Conservation (phyloP, 1,284 basidiomycete genomes). For the Rhodotorula sp. region DNA sequence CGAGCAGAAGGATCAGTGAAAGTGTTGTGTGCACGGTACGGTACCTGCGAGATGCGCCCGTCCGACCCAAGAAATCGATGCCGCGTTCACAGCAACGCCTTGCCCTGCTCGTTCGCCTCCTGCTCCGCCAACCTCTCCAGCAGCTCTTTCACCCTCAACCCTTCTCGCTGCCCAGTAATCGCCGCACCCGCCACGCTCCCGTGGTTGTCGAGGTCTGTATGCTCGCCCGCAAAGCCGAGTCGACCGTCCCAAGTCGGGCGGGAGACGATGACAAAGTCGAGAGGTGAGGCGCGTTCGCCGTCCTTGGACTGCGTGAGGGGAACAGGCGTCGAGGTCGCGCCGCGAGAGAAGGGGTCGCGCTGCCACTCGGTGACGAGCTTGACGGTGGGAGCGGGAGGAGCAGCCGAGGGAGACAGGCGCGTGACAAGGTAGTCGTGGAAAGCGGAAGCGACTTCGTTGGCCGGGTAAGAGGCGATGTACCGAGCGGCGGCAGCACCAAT, state of each 20-base stretch:
- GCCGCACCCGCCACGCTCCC: constrained; percentile 54
- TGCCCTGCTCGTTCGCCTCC: too few species aligned
- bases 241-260: constrained; percentile 52
- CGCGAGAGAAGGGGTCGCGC: constrained; percentile 52
- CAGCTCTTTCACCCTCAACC: constrained; percentile 46
- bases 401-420: constrained; percentile 37
- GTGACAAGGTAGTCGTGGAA: constrained; percentile 50
- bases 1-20: neutral
- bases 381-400: constrained; percentile 32
- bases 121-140: constrained; percentile 28
- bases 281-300: constrained; percentile 49
- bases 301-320: constrained; percentile 38
- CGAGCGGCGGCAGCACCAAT: constrained; percentile 31
- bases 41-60: too few species aligned
- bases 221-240: constrained; percentile 57
- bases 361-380: constrained; percentile 52
- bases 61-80: too few species aligned
- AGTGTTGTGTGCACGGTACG: too few species aligned
- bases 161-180: constrained; percentile 51
- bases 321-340: constrained; percentile 55
- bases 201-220: constrained; percentile 54
- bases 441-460: constrained; percentile 45
- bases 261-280: constrained; percentile 54
- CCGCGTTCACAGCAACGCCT: neutral
- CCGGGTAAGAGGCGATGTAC: constrained; percentile 35